A percentile compares a stretch with the other conserved stretches of the same genome.
phyloP scores from a whole-genome alignment of 768 basidiomycete genomes.

The Hydnomerulius pinastri region DNA sequence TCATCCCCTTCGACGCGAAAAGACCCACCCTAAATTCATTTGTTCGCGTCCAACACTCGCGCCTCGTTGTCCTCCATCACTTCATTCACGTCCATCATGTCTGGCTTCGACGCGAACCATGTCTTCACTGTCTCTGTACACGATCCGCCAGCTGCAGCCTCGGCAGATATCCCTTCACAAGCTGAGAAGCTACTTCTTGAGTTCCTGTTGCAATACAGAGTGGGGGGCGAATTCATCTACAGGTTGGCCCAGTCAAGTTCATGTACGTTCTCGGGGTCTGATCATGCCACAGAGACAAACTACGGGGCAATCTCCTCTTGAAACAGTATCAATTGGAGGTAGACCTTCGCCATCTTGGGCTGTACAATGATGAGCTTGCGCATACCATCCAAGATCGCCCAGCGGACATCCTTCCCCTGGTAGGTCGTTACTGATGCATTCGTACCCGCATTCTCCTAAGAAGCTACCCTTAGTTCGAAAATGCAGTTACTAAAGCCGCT shows the following conservation, averaged over 20 bases:
- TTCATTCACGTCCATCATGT: conserved; percentile 50
- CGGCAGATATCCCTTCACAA: conserved; percentile 76
- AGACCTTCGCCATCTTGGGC: conserved; percentile 72
- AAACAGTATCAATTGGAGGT: conserved; percentile 89
- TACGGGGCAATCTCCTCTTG: conserved; percentile 85
- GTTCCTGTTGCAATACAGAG: conserved; percentile 85
- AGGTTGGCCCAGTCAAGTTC: conserved; percentile 49
- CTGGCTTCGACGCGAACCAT: conserved; percentile 82
- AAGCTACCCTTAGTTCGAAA: conserved; percentile 71
- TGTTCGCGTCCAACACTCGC: conserved; percentile 15
- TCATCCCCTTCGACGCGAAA: conserved; percentile 26
- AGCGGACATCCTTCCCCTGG: conserved; percentile 85
- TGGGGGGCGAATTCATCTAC: conserved; percentile 91
- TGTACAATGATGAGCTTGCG: conserved; percentile 94
- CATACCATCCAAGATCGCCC: conserved; percentile 89
- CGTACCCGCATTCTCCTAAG: neutral
- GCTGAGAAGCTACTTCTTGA: conserved; percentile 79
- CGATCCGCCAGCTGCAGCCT: conserved; percentile 53
- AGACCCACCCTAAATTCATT: conserved; percentile 26
- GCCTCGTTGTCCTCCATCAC: neutral
- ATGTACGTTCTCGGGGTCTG: neutral
- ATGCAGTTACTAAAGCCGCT: conserved; percentile 83
- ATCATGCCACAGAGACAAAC: conserved; percentile 61
- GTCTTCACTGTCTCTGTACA: conserved; percentile 83
- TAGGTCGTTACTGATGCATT: conserved; percentile 37